These are phyloP conservation scores for Pelargonium myrrhifolium DNA, from an alignment of 441 rosid genomes.

Conservation along the genomic window DNA sequence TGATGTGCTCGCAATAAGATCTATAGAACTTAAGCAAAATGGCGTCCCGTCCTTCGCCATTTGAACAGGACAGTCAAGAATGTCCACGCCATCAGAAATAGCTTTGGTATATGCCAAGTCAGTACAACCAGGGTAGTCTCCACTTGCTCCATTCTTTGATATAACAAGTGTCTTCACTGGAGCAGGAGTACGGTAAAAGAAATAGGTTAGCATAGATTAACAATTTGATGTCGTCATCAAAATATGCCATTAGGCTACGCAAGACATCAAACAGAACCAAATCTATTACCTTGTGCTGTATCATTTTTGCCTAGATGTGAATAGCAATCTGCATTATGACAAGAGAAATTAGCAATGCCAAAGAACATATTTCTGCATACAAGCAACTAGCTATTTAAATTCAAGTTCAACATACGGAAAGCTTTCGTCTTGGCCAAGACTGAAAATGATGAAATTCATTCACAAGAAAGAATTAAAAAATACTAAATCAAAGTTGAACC, in stretches of 20 bases:
- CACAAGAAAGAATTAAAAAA: background rate
- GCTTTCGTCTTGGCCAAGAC: too few relatives aligned
- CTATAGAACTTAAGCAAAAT: slow-evolving; percentile 38
- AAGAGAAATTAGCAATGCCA: slow-evolving; percentile 23
- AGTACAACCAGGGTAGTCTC: slow-evolving; percentile 44
- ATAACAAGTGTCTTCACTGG: slow-evolving; percentile 34
- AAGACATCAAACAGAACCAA: background rate
- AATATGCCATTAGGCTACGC: background rate
- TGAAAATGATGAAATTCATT: background rate
- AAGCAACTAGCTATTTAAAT: background rate
- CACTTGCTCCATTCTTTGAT: slow-evolving; percentile 46
- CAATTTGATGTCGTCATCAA: background rate
- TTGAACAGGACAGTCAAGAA: slow-evolving; percentile 49
- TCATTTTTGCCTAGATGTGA: slow-evolving; percentile 50
- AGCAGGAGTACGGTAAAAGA: background rate
- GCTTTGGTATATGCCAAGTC: slow-evolving; percentile 42
- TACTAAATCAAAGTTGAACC: background rate
- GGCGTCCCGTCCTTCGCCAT: slow-evolving; percentile 40
- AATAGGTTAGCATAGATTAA: background rate
- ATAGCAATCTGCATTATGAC: slow-evolving; percentile 58
- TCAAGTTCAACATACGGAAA: too few relatives aligned
- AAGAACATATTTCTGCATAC: background rate
- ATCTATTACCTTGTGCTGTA: slow-evolving; percentile 42
- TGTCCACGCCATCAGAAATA: slow-evolving; percentile 32
- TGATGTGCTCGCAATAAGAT: slow-evolving; percentile 35